Conservation (phyloP, 257 asterid genomes). For the Solanum pimpinellifolium region DNA sequence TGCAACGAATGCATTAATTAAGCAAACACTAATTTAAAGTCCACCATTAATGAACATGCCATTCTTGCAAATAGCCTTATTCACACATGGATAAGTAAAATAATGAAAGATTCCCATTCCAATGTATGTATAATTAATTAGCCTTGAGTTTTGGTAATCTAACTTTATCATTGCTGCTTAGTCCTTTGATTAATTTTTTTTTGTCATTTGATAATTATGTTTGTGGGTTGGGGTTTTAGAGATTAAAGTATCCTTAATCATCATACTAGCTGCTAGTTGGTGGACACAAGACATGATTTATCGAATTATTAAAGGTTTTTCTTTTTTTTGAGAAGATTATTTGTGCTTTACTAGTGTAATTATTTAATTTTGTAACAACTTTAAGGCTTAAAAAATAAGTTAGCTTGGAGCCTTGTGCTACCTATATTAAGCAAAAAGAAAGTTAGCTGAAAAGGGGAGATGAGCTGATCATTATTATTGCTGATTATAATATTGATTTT, state of each 20-base stretch:
- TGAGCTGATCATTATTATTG: background rate
- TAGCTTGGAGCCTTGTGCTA: slow-evolving; percentile 43
- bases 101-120: slow-evolving; percentile 11
- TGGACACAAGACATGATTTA: slow-evolving; percentile 20
- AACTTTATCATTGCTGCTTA: background rate
- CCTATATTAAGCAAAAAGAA: slow-evolving; percentile 9
- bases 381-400: slow-evolving; percentile 15
- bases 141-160: background rate
- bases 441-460: slow-evolving; percentile 6
- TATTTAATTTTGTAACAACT: background rate
- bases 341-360: slow-evolving; percentile 40
- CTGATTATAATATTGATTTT: background rate
- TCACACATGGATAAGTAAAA: background rate
- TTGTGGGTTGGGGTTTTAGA: background rate
- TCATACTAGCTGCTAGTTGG: slow-evolving; percentile 29
- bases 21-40: background rate
- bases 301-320: slow-evolving; percentile 4
- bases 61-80: background rate
- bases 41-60: background rate
- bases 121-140: slow-evolving; percentile 3
- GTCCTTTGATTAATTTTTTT: background rate
- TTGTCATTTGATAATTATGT: background rate
- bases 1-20: background rate
- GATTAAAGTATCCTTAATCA: slow-evolving; percentile 14
- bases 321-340: slow-evolving; percentile 28